A percentile compares a stretch with the other conserved stretches of the same genome.
Evolutionary conservation across 129 eudicot species (phyloP).

Genomic region (Flaveria robusta): DNA sequence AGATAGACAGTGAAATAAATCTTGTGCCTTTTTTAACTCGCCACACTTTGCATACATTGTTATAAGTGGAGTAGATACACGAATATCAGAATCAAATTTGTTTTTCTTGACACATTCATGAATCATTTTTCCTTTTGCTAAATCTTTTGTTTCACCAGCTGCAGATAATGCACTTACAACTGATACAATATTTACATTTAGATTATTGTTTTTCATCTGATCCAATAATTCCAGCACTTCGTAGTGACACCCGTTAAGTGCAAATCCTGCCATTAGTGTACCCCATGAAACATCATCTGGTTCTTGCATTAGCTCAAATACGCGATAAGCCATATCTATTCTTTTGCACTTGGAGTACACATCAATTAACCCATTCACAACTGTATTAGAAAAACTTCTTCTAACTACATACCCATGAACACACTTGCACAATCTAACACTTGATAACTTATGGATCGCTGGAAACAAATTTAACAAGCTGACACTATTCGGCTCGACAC

Average conservation of each 20-base stretch:
- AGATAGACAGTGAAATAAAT: slow-evolving; percentile 45
- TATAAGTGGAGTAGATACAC: slow-evolving; percentile 58
- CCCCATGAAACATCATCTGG: slow-evolving; percentile 74
- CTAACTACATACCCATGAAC: slow-evolving; percentile 55
- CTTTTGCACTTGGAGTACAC: slow-evolving; percentile 58
- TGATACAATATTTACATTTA: slow-evolving; percentile 52
- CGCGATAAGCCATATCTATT: slow-evolving; percentile 35
- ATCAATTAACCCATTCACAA: slow-evolving; percentile 66
- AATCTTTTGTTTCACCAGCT: slow-evolving; percentile 57
- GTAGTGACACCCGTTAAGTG: slow-evolving; percentile 43
- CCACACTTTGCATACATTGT: slow-evolving; percentile 76
- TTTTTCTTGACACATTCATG: slow-evolving; percentile 53
- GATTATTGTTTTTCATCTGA: slow-evolving; percentile 39
- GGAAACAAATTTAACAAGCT: slow-evolving; percentile 74
- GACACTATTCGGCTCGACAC: slow-evolving; percentile 52
- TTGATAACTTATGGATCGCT: slow-evolving; percentile 45
- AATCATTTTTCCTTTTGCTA: slow-evolving; percentile 52
- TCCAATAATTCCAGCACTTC: slow-evolving; percentile 56
- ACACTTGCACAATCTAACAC: slow-evolving; percentile 46
- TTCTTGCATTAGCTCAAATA: slow-evolving; percentile 49
- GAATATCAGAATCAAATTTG: slow-evolving; percentile 50
- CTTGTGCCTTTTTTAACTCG: slow-evolving; percentile 48
- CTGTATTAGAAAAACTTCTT: slow-evolving; percentile 44
- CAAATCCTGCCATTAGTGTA: slow-evolving; percentile 73
- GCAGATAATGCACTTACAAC: slow-evolving; percentile 61